A percentile compares a stretch with the other conserved stretches of the same genome.
These are phyloP conservation scores for Brassica incana DNA, from an alignment of 345 rosid species.

Conservation along the genomic window DNA sequence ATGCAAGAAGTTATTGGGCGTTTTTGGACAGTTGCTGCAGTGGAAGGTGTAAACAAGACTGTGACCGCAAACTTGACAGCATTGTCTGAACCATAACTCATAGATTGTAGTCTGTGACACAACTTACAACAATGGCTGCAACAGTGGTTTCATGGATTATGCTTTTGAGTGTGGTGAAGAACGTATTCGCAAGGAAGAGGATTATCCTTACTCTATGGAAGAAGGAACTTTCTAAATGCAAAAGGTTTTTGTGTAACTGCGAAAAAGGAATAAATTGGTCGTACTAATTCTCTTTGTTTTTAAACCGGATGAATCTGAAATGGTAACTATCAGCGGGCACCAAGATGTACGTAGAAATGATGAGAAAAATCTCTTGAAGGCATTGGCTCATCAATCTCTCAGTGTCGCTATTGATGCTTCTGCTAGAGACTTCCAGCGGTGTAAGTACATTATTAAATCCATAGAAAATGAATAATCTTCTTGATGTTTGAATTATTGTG, in stretches of 20 bases:
- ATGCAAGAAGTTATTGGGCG: constrained; percentile 91
- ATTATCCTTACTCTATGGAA: too few species aligned
- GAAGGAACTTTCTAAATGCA: background rate
- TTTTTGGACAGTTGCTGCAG: constrained; percentile 75
- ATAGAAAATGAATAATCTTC: background rate
- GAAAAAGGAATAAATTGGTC: background rate
- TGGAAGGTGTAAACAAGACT: constrained; percentile 80
- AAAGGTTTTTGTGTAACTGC: background rate
- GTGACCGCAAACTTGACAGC: constrained; percentile 63
- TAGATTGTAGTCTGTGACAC: constrained; percentile 54
- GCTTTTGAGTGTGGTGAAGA: too few species aligned
- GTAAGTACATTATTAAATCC: background rate
- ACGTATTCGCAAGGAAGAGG: too few species aligned
- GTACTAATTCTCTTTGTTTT: background rate
- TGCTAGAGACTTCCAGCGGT: constrained; percentile 59
- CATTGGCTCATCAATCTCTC: constrained; percentile 73
- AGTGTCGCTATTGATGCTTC: constrained; percentile 80
- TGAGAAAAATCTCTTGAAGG: constrained; percentile 58
- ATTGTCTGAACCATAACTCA: constrained; percentile 81
- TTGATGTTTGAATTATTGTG: background rate
- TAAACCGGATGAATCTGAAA: background rate
- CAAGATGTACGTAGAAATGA: constrained; percentile 52
- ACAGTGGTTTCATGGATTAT: too few species aligned
- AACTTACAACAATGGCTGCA: background rate
- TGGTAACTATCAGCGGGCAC: constrained; percentile 49